phyloP scores from a whole-genome alignment of 2,329 filamentous ascomycete species.

The Ascosphaera aggregata region DNA sequence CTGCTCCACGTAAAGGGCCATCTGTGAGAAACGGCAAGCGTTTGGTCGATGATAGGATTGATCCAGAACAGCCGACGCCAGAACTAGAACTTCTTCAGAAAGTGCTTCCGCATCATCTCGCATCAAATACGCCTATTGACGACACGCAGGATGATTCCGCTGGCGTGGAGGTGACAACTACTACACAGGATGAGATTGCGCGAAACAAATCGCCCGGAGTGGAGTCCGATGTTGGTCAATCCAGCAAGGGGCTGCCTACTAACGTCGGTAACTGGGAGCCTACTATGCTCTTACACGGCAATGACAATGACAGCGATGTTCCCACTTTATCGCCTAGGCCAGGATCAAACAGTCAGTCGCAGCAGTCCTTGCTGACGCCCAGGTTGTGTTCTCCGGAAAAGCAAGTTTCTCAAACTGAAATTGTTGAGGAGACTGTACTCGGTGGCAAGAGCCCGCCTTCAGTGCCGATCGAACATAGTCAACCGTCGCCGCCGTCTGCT shows the following conservation, averaged over 20 bases:
- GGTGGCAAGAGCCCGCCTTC: not conserved
- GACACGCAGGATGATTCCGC: not conserved
- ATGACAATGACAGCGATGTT: constrained; percentile 21
- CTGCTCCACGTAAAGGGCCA: not conserved
- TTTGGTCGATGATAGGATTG: not conserved
- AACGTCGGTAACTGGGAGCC: constrained; percentile 9
- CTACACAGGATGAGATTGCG: no score
- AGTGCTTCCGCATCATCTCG: not conserved
- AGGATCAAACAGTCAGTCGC: constrained; percentile 11
- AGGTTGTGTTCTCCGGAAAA: no score
- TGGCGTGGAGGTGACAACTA: no score
- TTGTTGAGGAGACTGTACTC: not conserved
- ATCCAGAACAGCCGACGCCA: not conserved
- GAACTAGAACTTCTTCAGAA: not conserved
- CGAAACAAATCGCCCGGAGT: no score
- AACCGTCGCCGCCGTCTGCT: not conserved
- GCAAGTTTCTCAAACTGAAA: not conserved
- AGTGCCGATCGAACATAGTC: not conserved
- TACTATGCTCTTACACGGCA: constrained; percentile 14
- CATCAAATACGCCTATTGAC: not conserved
- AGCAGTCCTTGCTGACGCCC: constrained; percentile 1
- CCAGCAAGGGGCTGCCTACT: no score
- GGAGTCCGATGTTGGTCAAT: no score
- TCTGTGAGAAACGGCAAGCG: no score
- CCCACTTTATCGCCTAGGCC: constrained; percentile 30